Base-by-base conservation (phyloP, 176 grass and related monocot genomes). In the Oryza australiensis region DNA sequence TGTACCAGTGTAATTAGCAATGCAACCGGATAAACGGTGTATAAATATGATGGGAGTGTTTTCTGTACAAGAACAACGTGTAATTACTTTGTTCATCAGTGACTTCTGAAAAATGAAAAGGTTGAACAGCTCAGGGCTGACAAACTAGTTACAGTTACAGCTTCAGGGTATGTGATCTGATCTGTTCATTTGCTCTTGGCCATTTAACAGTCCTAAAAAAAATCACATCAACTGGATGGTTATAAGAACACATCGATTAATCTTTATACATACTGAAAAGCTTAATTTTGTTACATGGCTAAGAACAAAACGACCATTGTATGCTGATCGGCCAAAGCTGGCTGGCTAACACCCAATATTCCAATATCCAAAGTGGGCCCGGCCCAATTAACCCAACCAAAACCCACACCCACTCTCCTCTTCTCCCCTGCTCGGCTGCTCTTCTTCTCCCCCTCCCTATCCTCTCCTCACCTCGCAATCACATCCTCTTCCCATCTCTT, bases 271-370 rank as follows among this genome's bases (percentile, higher is more conserved):
- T 51, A 3, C 0, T 20, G 16, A 51, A 51, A 51, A 20, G 4
- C 3, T 51, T 51, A 20, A 51, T 20, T 51, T 51, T 55, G 49
- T 55, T 55, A 48, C 5, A 20, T 53, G 15, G 64, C 15, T 48
- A 48, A 48, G 8, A 4, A 12, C 45, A 48, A 4, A 48, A 4
- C 13, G 0, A 49, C 0, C 26, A 82, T 77, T 16, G 53, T 53
- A 38, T 40, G 23, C 24, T 34, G 85, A 87, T 82, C 11, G 23
- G 72, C 40, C 64, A 81, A 81, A 15, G 51, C 79, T 82, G 79
- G 22, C 60, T 1, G n/a, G 43, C 34, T 5, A 29, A 29, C 29
- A 4, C 9, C 3, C 68, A 37, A 37, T 8, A 37, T 37, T 8
- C 35, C 87, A 49, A 80, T 3, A 29, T 72, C 81, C 64, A 64